Evolutionary conservation across 2,329 filamentous ascomycete genomes (phyloP).

Genomic region (Cryphonectria naterciae): DNA sequence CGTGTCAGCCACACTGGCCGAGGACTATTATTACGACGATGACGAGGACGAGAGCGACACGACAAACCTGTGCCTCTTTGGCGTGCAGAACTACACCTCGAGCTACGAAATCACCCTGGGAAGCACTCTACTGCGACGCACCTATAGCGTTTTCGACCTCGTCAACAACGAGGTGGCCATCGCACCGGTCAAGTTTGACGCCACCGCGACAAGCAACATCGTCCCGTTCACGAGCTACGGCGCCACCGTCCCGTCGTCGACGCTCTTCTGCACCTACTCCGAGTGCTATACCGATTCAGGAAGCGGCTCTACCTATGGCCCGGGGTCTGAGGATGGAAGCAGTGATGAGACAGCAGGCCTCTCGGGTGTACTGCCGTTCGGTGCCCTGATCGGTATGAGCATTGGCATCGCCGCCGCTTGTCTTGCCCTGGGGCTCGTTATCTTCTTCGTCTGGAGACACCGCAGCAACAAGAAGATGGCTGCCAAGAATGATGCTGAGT

Average conservation of each 20-base stretch:
- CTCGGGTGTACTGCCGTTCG: conserved; percentile 13
- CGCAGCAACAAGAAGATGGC: conserved; percentile 22
- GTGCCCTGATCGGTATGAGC: conserved; percentile 22
- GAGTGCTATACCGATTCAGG: conserved; percentile 15
- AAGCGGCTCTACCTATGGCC: background rate
- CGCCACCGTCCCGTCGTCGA: conserved; percentile 35
- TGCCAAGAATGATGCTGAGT: background rate
- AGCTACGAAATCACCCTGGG: conserved; percentile 32
- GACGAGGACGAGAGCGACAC: background rate
- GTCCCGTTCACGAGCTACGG: conserved; percentile 36
- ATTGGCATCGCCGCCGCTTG: conserved; percentile 20
- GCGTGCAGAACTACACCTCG: conserved; percentile 36
- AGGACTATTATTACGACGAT: background rate
- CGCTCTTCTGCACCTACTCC: conserved; percentile 29
- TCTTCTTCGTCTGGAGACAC: conserved; percentile 23
- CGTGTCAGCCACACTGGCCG: background rate
- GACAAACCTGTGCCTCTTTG: conserved; percentile 36
- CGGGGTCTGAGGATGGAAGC: background rate
- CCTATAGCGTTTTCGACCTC: conserved; percentile 41
- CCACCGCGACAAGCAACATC: conserved; percentile 31
- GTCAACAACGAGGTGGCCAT: conserved; percentile 39
- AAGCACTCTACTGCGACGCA: conserved; percentile 36
- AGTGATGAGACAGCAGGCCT: background rate
- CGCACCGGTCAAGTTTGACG: conserved; percentile 36
- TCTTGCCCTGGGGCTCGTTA: conserved; percentile 12